Conservation (phyloP, 2,329 filamentous ascomycete genomes). For the Basipetospora sp. region DNA sequence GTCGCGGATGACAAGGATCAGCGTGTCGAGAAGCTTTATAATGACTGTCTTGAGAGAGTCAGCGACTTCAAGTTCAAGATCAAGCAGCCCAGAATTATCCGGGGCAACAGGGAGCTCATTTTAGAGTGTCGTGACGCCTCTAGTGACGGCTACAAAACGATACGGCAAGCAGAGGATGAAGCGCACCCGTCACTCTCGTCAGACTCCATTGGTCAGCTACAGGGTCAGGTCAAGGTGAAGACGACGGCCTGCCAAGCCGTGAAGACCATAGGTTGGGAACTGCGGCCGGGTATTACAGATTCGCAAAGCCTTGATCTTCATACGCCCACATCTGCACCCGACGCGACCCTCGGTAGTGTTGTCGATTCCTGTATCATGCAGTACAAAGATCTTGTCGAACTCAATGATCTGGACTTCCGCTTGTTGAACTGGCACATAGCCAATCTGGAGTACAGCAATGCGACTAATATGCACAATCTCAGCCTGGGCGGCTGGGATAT, state of each 20-base stretch:
- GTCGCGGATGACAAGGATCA: conserved; percentile 68
- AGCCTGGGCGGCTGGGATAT: conserved; percentile 92
- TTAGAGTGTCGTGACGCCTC: conserved; percentile 67
- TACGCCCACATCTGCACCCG: conserved; percentile 43
- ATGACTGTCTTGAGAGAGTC: conserved; percentile 82
- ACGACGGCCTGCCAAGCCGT: conserved; percentile 55
- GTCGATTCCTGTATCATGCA: conserved; percentile 84
- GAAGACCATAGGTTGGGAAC: conserved; percentile 65
- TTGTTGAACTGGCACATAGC: conserved; percentile 97
- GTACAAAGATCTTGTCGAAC: conserved; percentile 67
- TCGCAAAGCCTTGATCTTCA: conserved; percentile 59
- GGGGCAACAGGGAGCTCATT: conserved; percentile 71
- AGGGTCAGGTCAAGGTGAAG: not conserved
- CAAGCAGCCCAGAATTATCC: conserved; percentile 53
- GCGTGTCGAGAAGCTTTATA: conserved; percentile 81
- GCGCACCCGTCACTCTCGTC: conserved; percentile 40
- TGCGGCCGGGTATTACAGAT: conserved; percentile 48
- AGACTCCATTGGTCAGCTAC: conserved; percentile 24
- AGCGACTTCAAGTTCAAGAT: conserved; percentile 78
- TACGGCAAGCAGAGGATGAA: conserved; percentile 57
- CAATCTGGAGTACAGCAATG: conserved; percentile 95
- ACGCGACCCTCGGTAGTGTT: conserved; percentile 72
- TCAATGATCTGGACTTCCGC: conserved; percentile 75
- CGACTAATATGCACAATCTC: conserved; percentile 69
- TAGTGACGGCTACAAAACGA: conserved; percentile 54